Percentiles rank a stretch among this genome's conserved stretches.
Evolutionary conservation across 75 land plant genomes (phyloP).

Genomic region (Azolla pinnata): DNA sequence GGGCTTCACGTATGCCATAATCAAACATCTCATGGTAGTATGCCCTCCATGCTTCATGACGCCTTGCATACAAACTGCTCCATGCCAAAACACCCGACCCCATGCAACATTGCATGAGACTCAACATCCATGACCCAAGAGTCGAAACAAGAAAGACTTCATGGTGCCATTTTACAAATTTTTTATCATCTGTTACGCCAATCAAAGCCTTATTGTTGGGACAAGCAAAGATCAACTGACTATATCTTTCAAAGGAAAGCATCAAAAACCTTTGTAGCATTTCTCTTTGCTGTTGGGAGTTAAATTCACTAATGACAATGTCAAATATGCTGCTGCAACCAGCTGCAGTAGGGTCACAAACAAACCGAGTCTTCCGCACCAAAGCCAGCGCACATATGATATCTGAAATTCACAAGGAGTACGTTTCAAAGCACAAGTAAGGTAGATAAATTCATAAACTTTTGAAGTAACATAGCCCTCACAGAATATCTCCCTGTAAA

Average conservation of each 20-base stretch:
- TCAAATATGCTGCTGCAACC: conserved; percentile 44
- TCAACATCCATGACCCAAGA: conserved; percentile 35
- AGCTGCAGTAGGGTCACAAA: conserved; percentile 44
- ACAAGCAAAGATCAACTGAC: not conserved
- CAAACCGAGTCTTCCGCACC: conserved; percentile 67
- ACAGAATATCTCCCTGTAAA: no score
- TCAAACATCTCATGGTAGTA: conserved; percentile 88
- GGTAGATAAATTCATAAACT: not conserved
- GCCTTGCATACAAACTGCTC: conserved; percentile 68
- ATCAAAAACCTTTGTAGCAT: conserved; percentile 37
- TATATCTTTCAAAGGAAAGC: not conserved
- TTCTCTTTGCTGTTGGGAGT: conserved; percentile 11
- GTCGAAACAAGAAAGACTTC: conserved; percentile 27
- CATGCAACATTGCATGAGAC: conserved; percentile 51
- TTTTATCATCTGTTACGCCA: conserved; percentile 13
- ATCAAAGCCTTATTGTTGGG: not conserved
- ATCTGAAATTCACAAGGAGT: no score
- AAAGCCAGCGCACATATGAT: conserved; percentile 63
- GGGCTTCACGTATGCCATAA: conserved; percentile 70
- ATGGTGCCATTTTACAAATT: conserved; percentile 27
- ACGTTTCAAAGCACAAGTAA: not conserved
- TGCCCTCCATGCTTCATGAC: conserved; percentile 73
- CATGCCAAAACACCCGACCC: conserved; percentile 73
- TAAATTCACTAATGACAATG: conserved; percentile 21
- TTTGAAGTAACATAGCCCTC: not conserved